A percentile compares a stretch with the other conserved stretches of the same genome.
These are phyloP conservation scores for Dryadomyces quercus-mongolicae DNA, from an alignment of 2,329 filamentous ascomycete species.

Conservation along the genomic window DNA sequence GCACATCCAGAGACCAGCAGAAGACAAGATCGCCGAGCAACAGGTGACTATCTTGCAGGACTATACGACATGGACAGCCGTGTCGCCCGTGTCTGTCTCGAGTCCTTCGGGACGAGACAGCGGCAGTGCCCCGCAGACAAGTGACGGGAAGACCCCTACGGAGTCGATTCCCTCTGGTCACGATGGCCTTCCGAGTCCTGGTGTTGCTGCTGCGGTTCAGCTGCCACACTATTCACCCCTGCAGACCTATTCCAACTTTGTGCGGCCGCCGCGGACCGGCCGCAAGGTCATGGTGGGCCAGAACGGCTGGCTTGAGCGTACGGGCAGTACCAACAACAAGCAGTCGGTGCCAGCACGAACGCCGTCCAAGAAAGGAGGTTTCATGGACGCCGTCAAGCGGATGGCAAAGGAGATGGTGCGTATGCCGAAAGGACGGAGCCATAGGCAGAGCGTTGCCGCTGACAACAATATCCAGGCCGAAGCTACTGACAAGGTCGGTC, in stretches of 20 bases:
- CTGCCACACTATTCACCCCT: constrained; percentile 28
- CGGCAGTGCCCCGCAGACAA: background rate
- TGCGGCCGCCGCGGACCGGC: constrained; percentile 21
- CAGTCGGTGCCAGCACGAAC: background rate
- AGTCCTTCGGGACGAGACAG: background rate
- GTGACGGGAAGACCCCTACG: background rate
- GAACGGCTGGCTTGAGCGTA: constrained; percentile 44
- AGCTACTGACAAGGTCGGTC: constrained; percentile 25
- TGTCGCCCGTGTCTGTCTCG: constrained; percentile 6
- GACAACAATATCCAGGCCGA: constrained; percentile 10
- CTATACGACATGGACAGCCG: constrained; percentile 9
- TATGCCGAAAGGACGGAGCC: too few relatives aligned
- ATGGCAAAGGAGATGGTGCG: constrained; percentile 42
- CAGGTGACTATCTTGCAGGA: constrained; percentile 7
- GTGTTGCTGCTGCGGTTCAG: background rate
- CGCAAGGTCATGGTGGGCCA: constrained; percentile 42
- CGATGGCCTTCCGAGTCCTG: background rate
- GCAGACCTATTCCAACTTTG: constrained; percentile 26
- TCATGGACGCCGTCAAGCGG: constrained; percentile 36
- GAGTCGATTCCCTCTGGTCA: background rate
- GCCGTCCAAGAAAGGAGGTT: constrained; percentile 22
- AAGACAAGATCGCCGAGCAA: constrained; percentile 1
- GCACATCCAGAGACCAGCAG: constrained; percentile 12
- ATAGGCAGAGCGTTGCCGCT: background rate
- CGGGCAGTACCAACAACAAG: constrained; percentile 16